These are phyloP conservation scores for Phytophthora kernoviae DNA, from an alignment of 352 stramenopile genomes.

Conservation along the genomic window DNA sequence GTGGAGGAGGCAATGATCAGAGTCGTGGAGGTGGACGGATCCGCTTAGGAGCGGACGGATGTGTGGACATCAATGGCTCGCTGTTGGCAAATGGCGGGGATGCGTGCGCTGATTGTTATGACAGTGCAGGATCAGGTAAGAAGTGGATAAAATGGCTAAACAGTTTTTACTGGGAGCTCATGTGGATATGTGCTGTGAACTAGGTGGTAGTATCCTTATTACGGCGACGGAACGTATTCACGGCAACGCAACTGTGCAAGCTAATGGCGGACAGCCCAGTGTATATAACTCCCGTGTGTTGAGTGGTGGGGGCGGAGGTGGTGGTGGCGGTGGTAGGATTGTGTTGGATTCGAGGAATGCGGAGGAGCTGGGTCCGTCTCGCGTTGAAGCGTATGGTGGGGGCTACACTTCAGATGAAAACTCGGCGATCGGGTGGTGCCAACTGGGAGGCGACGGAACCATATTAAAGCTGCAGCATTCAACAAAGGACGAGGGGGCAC, in stretches of 20 bases:
- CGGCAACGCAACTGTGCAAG: constrained; percentile 50
- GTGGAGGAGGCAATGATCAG: constrained; percentile 65
- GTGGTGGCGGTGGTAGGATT: constrained; percentile 59
- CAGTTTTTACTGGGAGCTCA: neutral
- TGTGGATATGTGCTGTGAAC: constrained; percentile 6
- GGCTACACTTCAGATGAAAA: constrained; percentile 38
- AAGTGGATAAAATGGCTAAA: neutral
- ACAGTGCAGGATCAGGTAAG: constrained; percentile 64
- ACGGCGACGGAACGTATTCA: constrained; percentile 40
- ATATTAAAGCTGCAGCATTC: constrained; percentile 67
- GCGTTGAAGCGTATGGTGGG: constrained; percentile 57
- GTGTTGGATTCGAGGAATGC: constrained; percentile 49
- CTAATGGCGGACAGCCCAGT: constrained; percentile 57
- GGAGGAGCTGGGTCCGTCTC: constrained; percentile 43
- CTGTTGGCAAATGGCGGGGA: constrained; percentile 70
- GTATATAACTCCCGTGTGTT: constrained; percentile 33
- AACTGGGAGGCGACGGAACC: constrained; percentile 77
- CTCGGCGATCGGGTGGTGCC: constrained; percentile 66
- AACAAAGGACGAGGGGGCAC: constrained; percentile 10
- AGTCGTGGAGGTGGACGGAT: constrained; percentile 73
- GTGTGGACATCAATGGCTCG: constrained; percentile 65
- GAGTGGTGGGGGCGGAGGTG: constrained; percentile 55
- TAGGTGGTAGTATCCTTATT: constrained; percentile 59
- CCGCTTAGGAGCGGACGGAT: constrained; percentile 35
- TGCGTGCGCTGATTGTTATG: constrained; percentile 52